phyloP scores from a whole-genome alignment of 805 yeast species.

The Nakazawaea anatomiae region DNA sequence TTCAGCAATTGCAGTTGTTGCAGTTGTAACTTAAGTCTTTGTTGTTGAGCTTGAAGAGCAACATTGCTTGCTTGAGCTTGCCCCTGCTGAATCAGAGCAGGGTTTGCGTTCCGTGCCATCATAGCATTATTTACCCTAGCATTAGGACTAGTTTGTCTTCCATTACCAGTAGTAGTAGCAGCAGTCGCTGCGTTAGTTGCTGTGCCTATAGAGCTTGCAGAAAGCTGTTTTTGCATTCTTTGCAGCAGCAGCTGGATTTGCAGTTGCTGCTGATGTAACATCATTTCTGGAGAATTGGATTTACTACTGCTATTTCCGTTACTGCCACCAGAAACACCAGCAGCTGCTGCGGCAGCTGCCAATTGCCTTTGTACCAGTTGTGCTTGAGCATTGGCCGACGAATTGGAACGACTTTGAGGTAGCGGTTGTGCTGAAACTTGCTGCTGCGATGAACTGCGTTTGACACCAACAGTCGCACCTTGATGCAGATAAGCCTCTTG shows the following conservation, averaged over 20 bases:
- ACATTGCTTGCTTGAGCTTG: slow-evolving; percentile 3
- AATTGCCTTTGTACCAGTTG: slow-evolving; percentile 10
- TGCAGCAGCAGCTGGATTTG: slow-evolving; percentile 12
- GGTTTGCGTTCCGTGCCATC: neutral
- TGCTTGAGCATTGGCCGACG: slow-evolving; percentile 3
- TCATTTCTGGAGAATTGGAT: slow-evolving; percentile 3
- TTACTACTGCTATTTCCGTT: slow-evolving; percentile 6
- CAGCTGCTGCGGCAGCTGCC: slow-evolving; percentile 9
- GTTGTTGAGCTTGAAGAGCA: slow-evolving; percentile 11
- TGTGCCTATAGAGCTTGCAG: neutral
- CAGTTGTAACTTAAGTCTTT: slow-evolving; percentile 2
- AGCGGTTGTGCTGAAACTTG: neutral
- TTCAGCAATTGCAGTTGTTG: slow-evolving; percentile 11
- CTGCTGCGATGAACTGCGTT: slow-evolving; percentile 1
- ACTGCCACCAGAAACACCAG: neutral
- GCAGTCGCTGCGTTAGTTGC: neutral
- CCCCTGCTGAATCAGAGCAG: neutral
- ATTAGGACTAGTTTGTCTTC: neutral
- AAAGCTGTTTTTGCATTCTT: slow-evolving; percentile 1
- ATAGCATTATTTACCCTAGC: neutral
- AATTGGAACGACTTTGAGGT: neutral
- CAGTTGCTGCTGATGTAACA: slow-evolving; percentile 12
- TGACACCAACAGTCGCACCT: neutral
- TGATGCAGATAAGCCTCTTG: slow-evolving; percentile 60
- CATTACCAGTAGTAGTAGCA: slow-evolving; percentile 1